phyloP scores from a whole-genome alignment of 805 yeast species.

The Cyberlindnera veronae region DNA sequence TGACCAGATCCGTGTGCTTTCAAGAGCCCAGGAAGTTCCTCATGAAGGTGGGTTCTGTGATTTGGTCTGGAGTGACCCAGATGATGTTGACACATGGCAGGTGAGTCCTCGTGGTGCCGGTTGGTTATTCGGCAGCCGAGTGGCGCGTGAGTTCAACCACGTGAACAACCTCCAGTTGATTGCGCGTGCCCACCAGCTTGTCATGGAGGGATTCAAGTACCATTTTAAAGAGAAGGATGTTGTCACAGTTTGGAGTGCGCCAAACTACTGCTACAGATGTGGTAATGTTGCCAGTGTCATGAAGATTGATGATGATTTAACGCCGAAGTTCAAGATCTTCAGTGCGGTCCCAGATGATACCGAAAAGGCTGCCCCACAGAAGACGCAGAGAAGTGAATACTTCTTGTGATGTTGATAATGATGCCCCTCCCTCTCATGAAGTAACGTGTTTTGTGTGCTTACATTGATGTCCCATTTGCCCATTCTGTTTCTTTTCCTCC shows the following conservation, averaged over 20 bases:
- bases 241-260: conserved; percentile 98
- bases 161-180: conserved; percentile 84
- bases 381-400: conserved; percentile 33
- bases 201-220: conserved; percentile 96
- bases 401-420: conserved; percentile 20
- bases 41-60: conserved; percentile 99
- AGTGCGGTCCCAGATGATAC: conserved; percentile 90
- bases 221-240: conserved; percentile 90
- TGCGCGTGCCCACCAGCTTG: conserved; percentile 96
- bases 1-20: conserved; percentile 90
- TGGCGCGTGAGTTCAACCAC: conserved; percentile 93
- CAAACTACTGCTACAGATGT: conserved; percentile 94
- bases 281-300: conserved; percentile 98
- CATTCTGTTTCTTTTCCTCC: not conserved
- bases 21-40: conserved; percentile 97
- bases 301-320: conserved; percentile 86
- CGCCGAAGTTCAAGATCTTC: conserved; percentile 89
- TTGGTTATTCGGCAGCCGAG: conserved; percentile 93
- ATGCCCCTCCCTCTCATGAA: not conserved
- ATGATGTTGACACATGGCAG: conserved; percentile 97
- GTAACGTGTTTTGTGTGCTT: not conserved
- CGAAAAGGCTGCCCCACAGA: conserved; percentile 31
- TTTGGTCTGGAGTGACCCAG: conserved; percentile 97
- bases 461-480: not conserved
- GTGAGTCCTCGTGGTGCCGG: conserved; percentile 98